phyloP scores from a whole-genome alignment of 2,329 filamentous ascomycete genomes.

The Fusarium decemcellulare region DNA sequence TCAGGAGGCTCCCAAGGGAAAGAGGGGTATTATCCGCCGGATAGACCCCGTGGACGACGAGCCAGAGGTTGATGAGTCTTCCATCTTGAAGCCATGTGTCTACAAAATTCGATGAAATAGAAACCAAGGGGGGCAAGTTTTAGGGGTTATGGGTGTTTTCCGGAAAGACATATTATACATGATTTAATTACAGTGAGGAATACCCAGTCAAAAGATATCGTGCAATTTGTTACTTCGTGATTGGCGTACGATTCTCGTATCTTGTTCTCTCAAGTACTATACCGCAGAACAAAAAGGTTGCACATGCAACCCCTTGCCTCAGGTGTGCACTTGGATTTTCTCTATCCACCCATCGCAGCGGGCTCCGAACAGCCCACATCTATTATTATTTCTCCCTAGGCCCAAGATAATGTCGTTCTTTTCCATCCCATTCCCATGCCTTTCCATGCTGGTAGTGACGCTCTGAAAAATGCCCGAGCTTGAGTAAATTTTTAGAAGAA shows the following conservation, averaged over 20 bases:
- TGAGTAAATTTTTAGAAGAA: constrained; percentile 58
- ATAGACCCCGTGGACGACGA: constrained; percentile 69
- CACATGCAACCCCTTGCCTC: constrained; percentile 24
- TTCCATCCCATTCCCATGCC: constrained; percentile 24
- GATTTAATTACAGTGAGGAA: constrained; percentile 31
- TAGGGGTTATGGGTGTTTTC: too few relatives aligned
- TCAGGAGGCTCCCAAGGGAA: constrained; percentile 70
- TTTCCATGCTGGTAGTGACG: constrained; percentile 28
- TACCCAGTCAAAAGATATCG: constrained; percentile 31
- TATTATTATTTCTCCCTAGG: constrained; percentile 39
- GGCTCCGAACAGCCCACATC: constrained; percentile 28
- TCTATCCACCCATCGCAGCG: constrained; percentile 37
- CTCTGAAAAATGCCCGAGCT: constrained; percentile 13
- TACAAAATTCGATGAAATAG: constrained; percentile 84
- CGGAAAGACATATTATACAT: constrained; percentile 16
- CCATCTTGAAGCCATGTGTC: constrained; percentile 90
- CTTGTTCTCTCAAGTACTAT: constrained; percentile 33
- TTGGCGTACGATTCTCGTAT: constrained; percentile 32
- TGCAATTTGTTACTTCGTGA: constrained; percentile 35
- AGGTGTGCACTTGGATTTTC: constrained; percentile 32
- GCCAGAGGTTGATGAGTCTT: constrained; percentile 74
- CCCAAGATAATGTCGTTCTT: constrained; percentile 22
- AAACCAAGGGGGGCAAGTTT: background rate
- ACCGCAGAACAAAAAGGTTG: constrained; percentile 21
- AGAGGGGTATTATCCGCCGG: constrained; percentile 68